Percentiles rank a stretch among this genome's conserved stretches.
Conservation (phyloP, 2,329 filamentous ascomycete species). For the Cladosporium sp. region DNA sequence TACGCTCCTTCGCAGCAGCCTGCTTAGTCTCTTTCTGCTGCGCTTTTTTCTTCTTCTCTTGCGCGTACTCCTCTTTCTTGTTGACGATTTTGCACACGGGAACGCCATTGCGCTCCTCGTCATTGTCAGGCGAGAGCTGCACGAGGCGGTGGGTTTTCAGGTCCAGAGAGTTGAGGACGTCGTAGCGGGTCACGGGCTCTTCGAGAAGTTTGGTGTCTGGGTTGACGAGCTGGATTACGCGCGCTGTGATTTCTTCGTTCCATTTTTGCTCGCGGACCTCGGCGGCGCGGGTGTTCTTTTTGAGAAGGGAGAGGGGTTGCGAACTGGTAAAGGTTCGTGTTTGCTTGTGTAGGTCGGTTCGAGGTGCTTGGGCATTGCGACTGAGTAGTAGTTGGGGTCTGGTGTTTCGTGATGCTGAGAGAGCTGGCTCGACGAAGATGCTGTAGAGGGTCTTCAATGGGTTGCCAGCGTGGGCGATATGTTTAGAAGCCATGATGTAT, state of each 20-base stretch:
- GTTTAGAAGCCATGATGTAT: conserved; percentile 14
- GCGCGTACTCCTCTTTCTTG: conserved; percentile 49
- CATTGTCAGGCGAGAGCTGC: conserved; percentile 37
- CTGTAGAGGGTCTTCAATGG: conserved; percentile 38
- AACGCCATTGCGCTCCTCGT: conserved; percentile 31
- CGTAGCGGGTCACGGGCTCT: conserved; percentile 26
- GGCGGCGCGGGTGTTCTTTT: conserved; percentile 22
- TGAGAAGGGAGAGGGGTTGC: conserved; percentile 20
- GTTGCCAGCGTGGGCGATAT: conserved; percentile 13
- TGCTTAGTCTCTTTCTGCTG: conserved; percentile 43
- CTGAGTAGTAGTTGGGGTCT: conserved; percentile 14
- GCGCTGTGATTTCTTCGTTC: conserved; percentile 47
- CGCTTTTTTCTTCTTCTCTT: conserved; percentile 40
- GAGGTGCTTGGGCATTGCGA: conserved; percentile 23
- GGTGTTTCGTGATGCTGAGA: conserved; percentile 13
- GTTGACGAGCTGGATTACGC: conserved; percentile 43
- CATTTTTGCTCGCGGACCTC: conserved; percentile 38
- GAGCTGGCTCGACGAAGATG: conserved; percentile 40
- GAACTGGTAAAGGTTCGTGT: conserved; percentile 14
- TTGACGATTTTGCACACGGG: conserved; percentile 70
- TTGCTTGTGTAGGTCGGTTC: conserved; percentile 23
- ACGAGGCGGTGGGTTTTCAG: conserved; percentile 49
- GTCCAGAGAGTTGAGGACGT: conserved; percentile 45
- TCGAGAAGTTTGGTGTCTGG: conserved; percentile 33
- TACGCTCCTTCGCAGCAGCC: conserved; percentile 41